These are phyloP conservation scores for Kingdonia uniflora DNA, from an alignment of 164 flowering plant genomes.

Conservation along the genomic window DNA sequence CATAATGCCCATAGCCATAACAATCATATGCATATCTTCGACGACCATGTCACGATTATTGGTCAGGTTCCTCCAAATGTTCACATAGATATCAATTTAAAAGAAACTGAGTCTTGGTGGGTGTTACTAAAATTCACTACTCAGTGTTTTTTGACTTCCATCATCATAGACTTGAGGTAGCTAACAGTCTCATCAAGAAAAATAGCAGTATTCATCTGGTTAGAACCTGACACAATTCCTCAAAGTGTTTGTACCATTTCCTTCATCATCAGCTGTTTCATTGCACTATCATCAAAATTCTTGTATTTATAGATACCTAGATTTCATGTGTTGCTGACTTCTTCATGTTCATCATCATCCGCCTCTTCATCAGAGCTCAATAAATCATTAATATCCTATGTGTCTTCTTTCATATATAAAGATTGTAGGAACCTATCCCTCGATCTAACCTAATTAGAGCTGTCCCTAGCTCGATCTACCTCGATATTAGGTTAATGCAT, in stretches of 20 bases:
- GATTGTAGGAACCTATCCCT: too few relatives aligned
- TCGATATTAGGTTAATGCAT: too few relatives aligned
- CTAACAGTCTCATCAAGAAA: conserved; percentile 74
- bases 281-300: conserved; percentile 20
- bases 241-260: conserved; percentile 52
- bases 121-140: conserved; percentile 4
- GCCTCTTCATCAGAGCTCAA: conserved; percentile 50
- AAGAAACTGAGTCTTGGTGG: too few relatives aligned
- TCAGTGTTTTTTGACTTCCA: conserved; percentile 56
- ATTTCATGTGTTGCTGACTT: conserved; percentile 61
- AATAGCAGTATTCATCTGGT: conserved; percentile 45
- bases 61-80: too few relatives aligned
- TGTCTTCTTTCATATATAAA: conserved; percentile 44
- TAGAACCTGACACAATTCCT: conserved; percentile 68
- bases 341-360: conserved; percentile 51
- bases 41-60: too few relatives aligned
- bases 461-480: too few relatives aligned
- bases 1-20: too few relatives aligned
- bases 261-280: conserved; percentile 41
- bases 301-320: conserved; percentile 26
- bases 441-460: too few relatives aligned
- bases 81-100: too few relatives aligned
- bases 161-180: conserved; percentile 71
- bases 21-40: too few relatives aligned
- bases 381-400: conserved; percentile 66